Percentiles rank a stretch among this genome's conserved stretches.
Conservation (phyloP, 257 asterid species). For the Forsythia viridissima region DNA sequence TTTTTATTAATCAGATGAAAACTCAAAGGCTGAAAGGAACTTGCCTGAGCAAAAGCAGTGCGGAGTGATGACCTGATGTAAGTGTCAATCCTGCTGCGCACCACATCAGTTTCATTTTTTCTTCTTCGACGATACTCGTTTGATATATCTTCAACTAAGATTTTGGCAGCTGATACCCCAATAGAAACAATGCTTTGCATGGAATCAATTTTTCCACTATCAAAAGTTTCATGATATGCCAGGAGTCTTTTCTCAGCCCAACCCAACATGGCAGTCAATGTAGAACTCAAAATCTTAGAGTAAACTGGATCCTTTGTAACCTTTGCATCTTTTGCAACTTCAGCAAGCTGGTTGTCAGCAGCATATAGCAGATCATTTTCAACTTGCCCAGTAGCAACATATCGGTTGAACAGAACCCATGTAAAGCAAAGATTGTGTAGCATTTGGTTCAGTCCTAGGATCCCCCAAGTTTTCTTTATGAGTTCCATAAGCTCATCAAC, state of each 20-base stretch:
- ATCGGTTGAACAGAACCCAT: slow-evolving; percentile 90
- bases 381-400: slow-evolving; percentile 84
- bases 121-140: slow-evolving; percentile 92
- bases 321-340: slow-evolving; percentile 91
- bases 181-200: slow-evolving; percentile 88
- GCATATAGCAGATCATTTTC: slow-evolving; percentile 75
- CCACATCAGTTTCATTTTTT: slow-evolving; percentile 87
- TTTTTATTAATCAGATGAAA: not conserved
- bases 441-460: slow-evolving; percentile 85
- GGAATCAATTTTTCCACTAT: slow-evolving; percentile 66
- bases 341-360: slow-evolving; percentile 80
- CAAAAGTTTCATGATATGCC: slow-evolving; percentile 96
- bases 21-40: slow-evolving; percentile 24
- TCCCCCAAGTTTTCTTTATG: slow-evolving; percentile 90
- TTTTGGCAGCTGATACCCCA: slow-evolving; percentile 84
- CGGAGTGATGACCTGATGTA: slow-evolving; percentile 96
- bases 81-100: slow-evolving; percentile 90
- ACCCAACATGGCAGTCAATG: slow-evolving; percentile 88
- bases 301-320: slow-evolving; percentile 72
- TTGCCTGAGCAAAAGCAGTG: slow-evolving; percentile 99
- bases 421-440: slow-evolving; percentile 89
- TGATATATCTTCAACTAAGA: slow-evolving; percentile 93
- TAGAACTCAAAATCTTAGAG: slow-evolving; percentile 76
- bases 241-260: slow-evolving; percentile 99
- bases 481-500: slow-evolving; percentile 95